phyloP scores from a whole-genome alignment of 2,329 filamentous ascomycete genomes.

The Apiospora pterosperma region DNA sequence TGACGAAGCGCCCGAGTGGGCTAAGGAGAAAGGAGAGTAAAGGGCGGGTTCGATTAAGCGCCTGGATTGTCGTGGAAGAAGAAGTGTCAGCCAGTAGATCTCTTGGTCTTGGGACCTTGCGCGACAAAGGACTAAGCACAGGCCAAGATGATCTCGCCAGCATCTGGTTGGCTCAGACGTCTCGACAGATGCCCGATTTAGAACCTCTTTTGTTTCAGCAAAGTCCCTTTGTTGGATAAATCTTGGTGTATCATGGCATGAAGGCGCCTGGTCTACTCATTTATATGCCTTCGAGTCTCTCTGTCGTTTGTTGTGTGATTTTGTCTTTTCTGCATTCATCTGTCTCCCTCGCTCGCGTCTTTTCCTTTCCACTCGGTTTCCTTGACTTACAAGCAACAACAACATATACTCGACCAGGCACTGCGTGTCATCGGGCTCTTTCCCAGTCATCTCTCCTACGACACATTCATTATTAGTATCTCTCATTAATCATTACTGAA shows the following conservation, averaged over 20 bases:
- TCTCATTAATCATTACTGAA: not conserved
- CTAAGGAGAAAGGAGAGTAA: not conserved
- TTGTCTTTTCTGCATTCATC: not conserved
- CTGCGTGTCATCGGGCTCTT: not conserved
- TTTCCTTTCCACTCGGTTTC: not conserved
- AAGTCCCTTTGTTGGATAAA: constrained; percentile 1
- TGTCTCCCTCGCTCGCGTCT: not conserved
- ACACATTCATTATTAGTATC: not conserved
- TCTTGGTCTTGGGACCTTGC: not conserved
- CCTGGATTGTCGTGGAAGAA: not conserved
- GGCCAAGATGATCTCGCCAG: not conserved
- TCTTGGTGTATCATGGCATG: not conserved
- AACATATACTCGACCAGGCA: not conserved
- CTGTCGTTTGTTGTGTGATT: not conserved
- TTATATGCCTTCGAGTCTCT: not conserved
- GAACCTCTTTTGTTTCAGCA: constrained; percentile 3
- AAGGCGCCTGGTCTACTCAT: not conserved
- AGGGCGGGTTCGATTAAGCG: not conserved
- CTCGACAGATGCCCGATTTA: constrained; percentile 2
- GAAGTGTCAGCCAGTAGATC: constrained; percentile 3
- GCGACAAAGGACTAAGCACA: not conserved
- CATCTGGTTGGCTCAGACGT: constrained; percentile 4
- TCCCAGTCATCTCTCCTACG: not conserved
- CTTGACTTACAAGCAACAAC: not conserved
- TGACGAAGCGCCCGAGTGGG: not conserved